These are phyloP conservation scores for Aspergillus haitiensis DNA, from an alignment of 495 filamentous ascomycete genomes.

Conservation along the genomic window DNA sequence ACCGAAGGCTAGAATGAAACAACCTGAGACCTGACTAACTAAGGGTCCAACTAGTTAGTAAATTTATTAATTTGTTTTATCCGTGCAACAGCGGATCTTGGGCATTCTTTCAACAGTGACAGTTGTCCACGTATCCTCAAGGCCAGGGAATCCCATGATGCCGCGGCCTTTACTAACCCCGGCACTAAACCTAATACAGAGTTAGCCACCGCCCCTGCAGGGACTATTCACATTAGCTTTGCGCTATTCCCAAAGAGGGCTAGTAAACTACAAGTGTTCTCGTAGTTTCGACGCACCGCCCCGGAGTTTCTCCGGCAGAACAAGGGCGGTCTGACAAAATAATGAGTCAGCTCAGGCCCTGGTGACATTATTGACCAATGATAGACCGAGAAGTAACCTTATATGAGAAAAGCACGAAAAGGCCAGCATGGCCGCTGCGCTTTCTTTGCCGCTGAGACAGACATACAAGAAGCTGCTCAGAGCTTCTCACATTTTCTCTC, in stretches of 20 bases:
- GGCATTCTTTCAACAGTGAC: not conserved
- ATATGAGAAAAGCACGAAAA: slow-evolving; percentile 37
- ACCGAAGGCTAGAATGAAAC: too few relatives aligned
- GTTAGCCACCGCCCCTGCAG: slow-evolving; percentile 7
- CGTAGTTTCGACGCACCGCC: slow-evolving; percentile 32
- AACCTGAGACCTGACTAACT: too few relatives aligned
- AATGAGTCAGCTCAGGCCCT: slow-evolving; percentile 30
- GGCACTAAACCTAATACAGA: slow-evolving; percentile 8
- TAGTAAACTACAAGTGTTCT: slow-evolving; percentile 18
- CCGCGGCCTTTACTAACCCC: not conserved
- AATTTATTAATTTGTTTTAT: too few relatives aligned
- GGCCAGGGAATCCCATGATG: not conserved
- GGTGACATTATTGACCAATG: slow-evolving; percentile 35
- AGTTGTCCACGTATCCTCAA: slow-evolving; percentile 14
- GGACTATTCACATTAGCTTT: slow-evolving; percentile 8
- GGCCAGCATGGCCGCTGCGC: slow-evolving; percentile 50
- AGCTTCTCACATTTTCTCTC: slow-evolving; percentile 21
- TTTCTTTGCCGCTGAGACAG: slow-evolving; percentile 24
- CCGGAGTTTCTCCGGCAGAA: slow-evolving; percentile 12
- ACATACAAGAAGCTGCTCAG: slow-evolving; percentile 30
- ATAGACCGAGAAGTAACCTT: slow-evolving; percentile 44
- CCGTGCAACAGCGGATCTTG: not conserved
- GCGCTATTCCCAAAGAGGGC: slow-evolving; percentile 1
- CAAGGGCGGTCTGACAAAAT: slow-evolving; percentile 30
- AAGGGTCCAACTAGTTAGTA: too few relatives aligned